Conservation (phyloP, 1,139 yeast genomes). For the Yamadazyma siamensis region DNA sequence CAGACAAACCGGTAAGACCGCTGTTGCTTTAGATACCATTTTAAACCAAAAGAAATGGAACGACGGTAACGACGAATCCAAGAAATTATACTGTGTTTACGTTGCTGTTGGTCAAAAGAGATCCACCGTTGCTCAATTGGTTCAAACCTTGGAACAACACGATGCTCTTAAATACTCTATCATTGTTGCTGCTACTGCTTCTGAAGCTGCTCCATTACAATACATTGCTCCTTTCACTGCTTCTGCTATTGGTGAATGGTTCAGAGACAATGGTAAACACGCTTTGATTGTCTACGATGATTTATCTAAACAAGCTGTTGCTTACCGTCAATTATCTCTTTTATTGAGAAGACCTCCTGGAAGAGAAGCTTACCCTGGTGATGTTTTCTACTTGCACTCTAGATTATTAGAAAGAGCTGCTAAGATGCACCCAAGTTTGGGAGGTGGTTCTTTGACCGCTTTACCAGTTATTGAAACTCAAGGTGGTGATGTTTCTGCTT, state of each 20-base stretch:
- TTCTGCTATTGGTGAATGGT: conserved; percentile 99
- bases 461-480: conserved; percentile 96
- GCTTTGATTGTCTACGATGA: conserved; percentile 97
- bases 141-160: conserved; percentile 96
- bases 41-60: conserved; percentile 99
- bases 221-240: conserved; percentile 99
- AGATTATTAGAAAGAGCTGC: conserved; percentile 97
- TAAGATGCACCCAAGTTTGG: conserved; percentile 85
- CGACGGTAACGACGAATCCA: conserved; percentile 87
- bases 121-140: conserved; percentile 99
- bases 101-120: conserved; percentile 99
- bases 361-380: conserved; percentile 93
- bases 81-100: conserved; percentile 99
- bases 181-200: conserved; percentile 99
- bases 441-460: conserved; percentile 95
- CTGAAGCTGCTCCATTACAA: conserved; percentile 99
- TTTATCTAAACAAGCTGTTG: conserved; percentile 99
- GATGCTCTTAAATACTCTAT: conserved; percentile 98
- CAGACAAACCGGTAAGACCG: conserved; percentile 99
- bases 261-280: conserved; percentile 99
- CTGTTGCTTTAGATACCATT: conserved; percentile 97
- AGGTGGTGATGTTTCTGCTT: conserved; percentile 99
- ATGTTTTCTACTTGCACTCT: conserved; percentile 94
- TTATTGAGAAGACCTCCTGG: conserved; percentile 97
- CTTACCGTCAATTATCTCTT: conserved; percentile 98